Percentiles rank a stretch among this genome's conserved stretches.
Evolutionary conservation across 495 filamentous ascomycete genomes (phyloP).

Genomic region (Geoglossum glabrum): DNA sequence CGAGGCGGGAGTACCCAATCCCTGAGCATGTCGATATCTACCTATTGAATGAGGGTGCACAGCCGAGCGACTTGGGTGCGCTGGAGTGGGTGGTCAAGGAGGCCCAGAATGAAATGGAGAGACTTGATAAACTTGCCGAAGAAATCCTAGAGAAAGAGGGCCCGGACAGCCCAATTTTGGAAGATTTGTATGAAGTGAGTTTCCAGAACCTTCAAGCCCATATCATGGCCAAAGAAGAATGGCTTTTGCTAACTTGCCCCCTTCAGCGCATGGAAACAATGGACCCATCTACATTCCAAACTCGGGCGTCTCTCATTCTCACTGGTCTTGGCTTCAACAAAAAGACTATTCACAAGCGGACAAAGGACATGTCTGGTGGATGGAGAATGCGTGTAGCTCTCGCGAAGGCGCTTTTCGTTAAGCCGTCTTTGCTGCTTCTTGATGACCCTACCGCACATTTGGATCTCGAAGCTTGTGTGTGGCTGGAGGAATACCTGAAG

Average conservation of each 20-base stretch:
- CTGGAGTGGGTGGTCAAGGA: conserved; percentile 94
- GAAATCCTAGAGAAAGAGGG: conserved; percentile 79
- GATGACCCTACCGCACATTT: conserved; percentile 98
- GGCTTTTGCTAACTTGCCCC: neutral
- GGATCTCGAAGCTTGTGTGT: conserved; percentile 98
- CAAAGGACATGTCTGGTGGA: conserved; percentile 99
- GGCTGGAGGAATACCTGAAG: conserved; percentile 98
- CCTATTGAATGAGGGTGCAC: conserved; percentile 94
- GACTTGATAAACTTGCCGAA: conserved; percentile 74
- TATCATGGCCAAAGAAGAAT: neutral
- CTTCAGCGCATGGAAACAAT: conserved; percentile 91
- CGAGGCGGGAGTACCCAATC: conserved; percentile 80
- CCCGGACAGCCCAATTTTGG: conserved; percentile 74
- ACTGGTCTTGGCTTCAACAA: conserved; percentile 99
- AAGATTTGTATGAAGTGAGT: conserved; percentile 90
- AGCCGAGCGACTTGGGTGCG: conserved; percentile 68
- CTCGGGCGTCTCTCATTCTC: conserved; percentile 85
- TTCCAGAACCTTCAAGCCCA: neutral
- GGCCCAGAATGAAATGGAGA: conserved; percentile 81
- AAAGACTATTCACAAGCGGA: conserved; percentile 89
- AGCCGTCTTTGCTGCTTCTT: conserved; percentile 83
- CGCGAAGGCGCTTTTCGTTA: conserved; percentile 95
- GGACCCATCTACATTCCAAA: conserved; percentile 99
- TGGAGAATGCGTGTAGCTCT: conserved; percentile 99
- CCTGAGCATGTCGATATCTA: conserved; percentile 98